Evolutionary conservation across 2,329 filamentous ascomycete species (phyloP).

Genomic region (Dryadomyces quercivorus): DNA sequence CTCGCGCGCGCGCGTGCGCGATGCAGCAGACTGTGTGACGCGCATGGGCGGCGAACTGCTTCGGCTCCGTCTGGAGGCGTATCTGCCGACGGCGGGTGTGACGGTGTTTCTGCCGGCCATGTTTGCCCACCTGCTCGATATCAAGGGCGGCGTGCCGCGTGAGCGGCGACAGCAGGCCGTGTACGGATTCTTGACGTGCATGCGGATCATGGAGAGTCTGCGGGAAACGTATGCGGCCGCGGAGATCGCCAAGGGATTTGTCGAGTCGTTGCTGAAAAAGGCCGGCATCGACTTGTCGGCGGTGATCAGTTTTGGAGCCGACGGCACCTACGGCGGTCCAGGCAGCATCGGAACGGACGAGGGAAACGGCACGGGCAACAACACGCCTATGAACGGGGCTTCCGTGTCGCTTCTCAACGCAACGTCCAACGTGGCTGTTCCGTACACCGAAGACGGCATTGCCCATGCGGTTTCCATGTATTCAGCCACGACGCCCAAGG

Average conservation of each 20-base stretch:
- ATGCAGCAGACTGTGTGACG: slow-evolving; percentile 77
- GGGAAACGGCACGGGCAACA: slow-evolving; percentile 6
- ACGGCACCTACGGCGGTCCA: slow-evolving; percentile 32
- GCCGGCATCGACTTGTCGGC: slow-evolving; percentile 59
- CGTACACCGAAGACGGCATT: slow-evolving; percentile 13
- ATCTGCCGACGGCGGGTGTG: slow-evolving; percentile 77
- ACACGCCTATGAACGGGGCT: slow-evolving; percentile 11
- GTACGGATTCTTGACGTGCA: slow-evolving; percentile 78
- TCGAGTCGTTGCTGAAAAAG: slow-evolving; percentile 85
- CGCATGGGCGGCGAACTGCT: slow-evolving; percentile 70
- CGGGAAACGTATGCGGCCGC: slow-evolving; percentile 85
- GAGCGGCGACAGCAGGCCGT: slow-evolving; percentile 61
- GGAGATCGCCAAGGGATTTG: slow-evolving; percentile 90
- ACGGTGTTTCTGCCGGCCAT: slow-evolving; percentile 85
- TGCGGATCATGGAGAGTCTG: slow-evolving; percentile 79
- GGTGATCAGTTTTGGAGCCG: slow-evolving; percentile 22
- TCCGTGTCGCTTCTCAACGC: slow-evolving; percentile 12
- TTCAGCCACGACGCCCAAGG: slow-evolving; percentile 10
- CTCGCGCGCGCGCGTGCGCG: slow-evolving; percentile 70
- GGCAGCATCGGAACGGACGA: slow-evolving; percentile 7
- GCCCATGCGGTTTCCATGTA: slow-evolving; percentile 11
- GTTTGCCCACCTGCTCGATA: slow-evolving; percentile 86
- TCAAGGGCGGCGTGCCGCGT: slow-evolving; percentile 75
- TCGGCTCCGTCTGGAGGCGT: slow-evolving; percentile 59
- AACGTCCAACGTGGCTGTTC: slow-evolving; percentile 13